Base-by-base conservation (phyloP, 257 asterid species). In the Sherardia arvensis region DNA sequence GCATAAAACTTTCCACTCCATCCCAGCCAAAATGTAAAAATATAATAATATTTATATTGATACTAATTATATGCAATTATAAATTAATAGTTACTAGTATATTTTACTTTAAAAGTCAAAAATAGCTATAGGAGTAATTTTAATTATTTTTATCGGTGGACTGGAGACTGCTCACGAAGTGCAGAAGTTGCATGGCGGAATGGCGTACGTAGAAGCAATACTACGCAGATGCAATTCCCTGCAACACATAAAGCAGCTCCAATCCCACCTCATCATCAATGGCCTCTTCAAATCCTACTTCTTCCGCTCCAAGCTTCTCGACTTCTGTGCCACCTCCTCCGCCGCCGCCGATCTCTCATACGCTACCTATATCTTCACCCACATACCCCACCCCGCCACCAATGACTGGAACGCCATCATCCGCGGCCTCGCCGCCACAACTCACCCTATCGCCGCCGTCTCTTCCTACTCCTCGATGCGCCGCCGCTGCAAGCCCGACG, bases 401-500 rank as follows among this genome's bases (percentile, higher is more conserved):
- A 89, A 92, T 64, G 99, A 92, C 75, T 92, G 94, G 95, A 92
- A 92, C 75, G 96, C 97, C 66, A 71, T 92, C 64, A 84, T 92
- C 74, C 96, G 99, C n/a, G 96, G 96, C 71, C 87, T 80, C 74
- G 90, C 99, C n/a, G 89, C 79, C 70, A 83, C 88, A 75, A 71
- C 69, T 64, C 76, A 75, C 23, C 98, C 96, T 15, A 67, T 64
- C 70, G 32, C 83, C 29, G 96, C 97, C n/a, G 63, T 80, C 71
- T 21, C 74, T 30, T 69, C 69, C 62, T 92, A 76, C 76, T 74
- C 81, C 65, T 77, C 84, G 72, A 84, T 92, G 97, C 77, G 66
- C 4, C 95, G 91, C 49, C 58, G 76, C 45, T 81, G 91, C 80
- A 77, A 61, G 47, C 88, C 96, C 34, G 97, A 92, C 68, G 97